Percentiles rank a stretch among this genome's conserved stretches.
phyloP scores from a whole-genome alignment of 139 green algal species.

The Chlorella sp. region DNA sequence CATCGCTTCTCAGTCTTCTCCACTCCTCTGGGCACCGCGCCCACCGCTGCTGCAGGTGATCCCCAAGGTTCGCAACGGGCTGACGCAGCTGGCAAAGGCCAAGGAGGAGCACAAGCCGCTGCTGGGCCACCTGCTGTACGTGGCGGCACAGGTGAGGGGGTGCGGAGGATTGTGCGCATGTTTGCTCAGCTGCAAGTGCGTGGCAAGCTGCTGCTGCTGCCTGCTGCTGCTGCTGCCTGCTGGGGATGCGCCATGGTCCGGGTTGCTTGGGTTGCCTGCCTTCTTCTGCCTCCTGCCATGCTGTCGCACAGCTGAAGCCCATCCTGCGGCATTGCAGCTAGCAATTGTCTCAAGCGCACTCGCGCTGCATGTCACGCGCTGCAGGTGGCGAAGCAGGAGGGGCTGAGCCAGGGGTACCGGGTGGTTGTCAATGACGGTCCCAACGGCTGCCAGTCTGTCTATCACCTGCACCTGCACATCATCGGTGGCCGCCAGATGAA shows the following conservation, averaged over 20 bases:
- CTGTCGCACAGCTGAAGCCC: too few relatives aligned
- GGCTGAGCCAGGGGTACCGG: conserved; percentile 85
- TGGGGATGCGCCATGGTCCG: too few relatives aligned
- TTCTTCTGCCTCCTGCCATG: too few relatives aligned
- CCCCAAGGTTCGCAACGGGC: conserved; percentile 80
- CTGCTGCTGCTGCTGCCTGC: too few relatives aligned
- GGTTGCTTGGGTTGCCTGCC: too few relatives aligned
- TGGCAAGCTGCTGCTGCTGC: too few relatives aligned
- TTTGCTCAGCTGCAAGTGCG: too few relatives aligned
- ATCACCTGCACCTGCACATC: conserved; percentile 92
- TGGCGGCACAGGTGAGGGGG: conserved; percentile 78
- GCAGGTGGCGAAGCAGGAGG: conserved; percentile 63
- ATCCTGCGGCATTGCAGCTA: too few relatives aligned
- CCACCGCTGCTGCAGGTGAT: conserved; percentile 83
- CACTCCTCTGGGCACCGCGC: too few relatives aligned
- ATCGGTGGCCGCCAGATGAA: conserved; percentile 84
- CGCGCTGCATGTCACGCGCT: not conserved
- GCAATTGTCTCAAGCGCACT: too few relatives aligned
- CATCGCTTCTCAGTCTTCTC: too few relatives aligned
- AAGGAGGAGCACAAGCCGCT: conserved; percentile 81
- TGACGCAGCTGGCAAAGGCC: conserved; percentile 86
- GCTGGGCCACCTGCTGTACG: conserved; percentile 91
- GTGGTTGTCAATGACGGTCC: conserved; percentile 91
- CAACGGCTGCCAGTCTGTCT: conserved; percentile 84
- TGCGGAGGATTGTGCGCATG: too few relatives aligned